Evolutionary conservation across 129 eudicot genomes (phyloP).

Genomic region (Calendula officinalis): DNA sequence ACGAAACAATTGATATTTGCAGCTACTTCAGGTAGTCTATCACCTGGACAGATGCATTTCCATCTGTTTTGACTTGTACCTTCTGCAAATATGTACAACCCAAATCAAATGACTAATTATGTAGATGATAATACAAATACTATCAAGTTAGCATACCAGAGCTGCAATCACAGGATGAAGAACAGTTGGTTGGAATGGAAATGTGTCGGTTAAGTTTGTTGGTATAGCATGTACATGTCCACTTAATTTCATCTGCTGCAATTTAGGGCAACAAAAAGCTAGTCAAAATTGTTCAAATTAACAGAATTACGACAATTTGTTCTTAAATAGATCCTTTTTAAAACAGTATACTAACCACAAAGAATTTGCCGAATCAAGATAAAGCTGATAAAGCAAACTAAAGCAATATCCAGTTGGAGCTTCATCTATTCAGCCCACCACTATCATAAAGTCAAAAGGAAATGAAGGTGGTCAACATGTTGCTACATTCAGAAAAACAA

Average conservation of each 20-base stretch:
- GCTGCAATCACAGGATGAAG: constrained; percentile 77
- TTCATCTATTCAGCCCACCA: constrained; percentile 47
- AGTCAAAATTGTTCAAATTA: neutral
- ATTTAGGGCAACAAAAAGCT: constrained; percentile 13
- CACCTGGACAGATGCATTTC: constrained; percentile 63
- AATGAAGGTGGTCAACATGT: constrained; percentile 12
- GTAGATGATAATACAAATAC: neutral
- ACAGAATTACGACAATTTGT: no score
- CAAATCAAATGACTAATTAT: neutral
- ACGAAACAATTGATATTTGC: constrained; percentile 50
- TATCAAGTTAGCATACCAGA: constrained; percentile 42
- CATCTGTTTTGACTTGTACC: constrained; percentile 46
- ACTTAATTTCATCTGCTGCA: constrained; percentile 52
- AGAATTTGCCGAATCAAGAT: constrained; percentile 42
- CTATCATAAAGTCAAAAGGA: constrained; percentile 21
- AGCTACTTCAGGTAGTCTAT: constrained; percentile 57
- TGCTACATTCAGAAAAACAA: no score
- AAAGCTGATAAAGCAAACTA: constrained; percentile 44
- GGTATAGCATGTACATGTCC: constrained; percentile 75
- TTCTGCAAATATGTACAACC: constrained; percentile 27
- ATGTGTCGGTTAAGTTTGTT: constrained; percentile 35
- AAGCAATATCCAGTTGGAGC: constrained; percentile 39
- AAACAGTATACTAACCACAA: constrained; percentile 44
- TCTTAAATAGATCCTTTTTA: neutral
- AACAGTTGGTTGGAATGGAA: constrained; percentile 47